These are phyloP conservation scores for Citrus mangshanensis DNA, from an alignment of 345 rosid species.

Conservation along the genomic window DNA sequence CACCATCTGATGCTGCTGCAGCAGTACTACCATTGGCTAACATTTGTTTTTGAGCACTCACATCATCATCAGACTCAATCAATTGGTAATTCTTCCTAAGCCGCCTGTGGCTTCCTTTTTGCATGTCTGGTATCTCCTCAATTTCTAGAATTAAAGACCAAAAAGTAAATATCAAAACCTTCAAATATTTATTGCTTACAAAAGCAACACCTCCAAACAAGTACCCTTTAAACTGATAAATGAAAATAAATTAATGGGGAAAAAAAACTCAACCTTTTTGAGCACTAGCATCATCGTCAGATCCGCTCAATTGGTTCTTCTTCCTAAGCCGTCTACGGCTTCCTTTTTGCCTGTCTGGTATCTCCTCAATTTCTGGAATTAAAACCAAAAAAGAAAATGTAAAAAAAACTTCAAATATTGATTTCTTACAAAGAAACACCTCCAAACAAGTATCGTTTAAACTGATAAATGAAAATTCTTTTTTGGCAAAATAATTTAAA, in stretches of 20 bases:
- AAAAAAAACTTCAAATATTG: background rate
- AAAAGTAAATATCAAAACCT: no score
- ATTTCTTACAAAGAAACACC: no score
- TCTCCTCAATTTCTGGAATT: slow-evolving; percentile 29
- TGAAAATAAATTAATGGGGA: no score
- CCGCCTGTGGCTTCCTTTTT: slow-evolving; percentile 26
- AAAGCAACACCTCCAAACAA: no score
- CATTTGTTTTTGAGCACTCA: slow-evolving; percentile 13
- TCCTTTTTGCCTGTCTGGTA: background rate
- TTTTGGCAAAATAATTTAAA: no score
- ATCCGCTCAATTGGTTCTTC: slow-evolving; percentile 39
- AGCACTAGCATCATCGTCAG: slow-evolving; percentile 37
- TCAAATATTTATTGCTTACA: no score
- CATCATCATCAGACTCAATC: slow-evolving; percentile 46
- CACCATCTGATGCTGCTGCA: slow-evolving; percentile 22
- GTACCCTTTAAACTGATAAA: no score
- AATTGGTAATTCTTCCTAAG: slow-evolving; percentile 45
- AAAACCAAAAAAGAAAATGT: background rate
- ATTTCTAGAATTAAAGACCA: no score
- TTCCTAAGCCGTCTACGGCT: slow-evolving; percentile 41
- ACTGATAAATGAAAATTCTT: no score
- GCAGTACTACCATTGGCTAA: slow-evolving; percentile 14
- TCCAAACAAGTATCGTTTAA: no score
- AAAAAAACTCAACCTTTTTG: background rate
- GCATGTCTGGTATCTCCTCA: no score